Conservation (phyloP, 768 basidiomycete species). For the Clitopilus hobsonii region DNA sequence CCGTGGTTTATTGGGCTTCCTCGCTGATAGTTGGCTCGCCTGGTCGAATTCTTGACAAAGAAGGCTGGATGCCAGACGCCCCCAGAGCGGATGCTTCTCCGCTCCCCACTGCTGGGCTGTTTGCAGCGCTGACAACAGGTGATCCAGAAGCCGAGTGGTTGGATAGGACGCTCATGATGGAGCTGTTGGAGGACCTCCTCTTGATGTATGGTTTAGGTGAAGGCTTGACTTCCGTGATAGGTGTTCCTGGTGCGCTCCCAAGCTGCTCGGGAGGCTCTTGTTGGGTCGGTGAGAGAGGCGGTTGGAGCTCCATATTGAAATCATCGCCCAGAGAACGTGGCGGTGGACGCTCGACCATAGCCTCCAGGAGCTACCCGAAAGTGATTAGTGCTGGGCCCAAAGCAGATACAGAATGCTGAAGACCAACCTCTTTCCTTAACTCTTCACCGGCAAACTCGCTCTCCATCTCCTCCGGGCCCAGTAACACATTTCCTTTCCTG, state of each 20-base stretch:
- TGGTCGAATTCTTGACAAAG: neutral
- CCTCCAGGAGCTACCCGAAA: slow-evolving; percentile 62
- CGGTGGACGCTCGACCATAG: slow-evolving; percentile 82
- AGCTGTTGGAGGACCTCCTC: slow-evolving; percentile 47
- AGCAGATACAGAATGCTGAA: slow-evolving; percentile 4
- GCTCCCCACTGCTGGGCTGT: neutral
- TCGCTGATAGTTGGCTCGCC: neutral
- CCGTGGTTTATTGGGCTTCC: neutral
- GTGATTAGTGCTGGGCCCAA: too few species aligned
- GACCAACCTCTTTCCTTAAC: slow-evolving; percentile 67
- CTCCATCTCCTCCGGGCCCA: slow-evolving; percentile 85
- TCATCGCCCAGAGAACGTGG: slow-evolving; percentile 68
- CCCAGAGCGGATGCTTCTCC: neutral
- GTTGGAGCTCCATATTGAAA: slow-evolving; percentile 36
- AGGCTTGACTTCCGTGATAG: slow-evolving; percentile 31
- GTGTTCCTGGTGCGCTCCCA: slow-evolving; percentile 21
- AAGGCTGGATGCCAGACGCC: neutral
- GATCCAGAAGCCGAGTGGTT: neutral
- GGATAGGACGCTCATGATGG: slow-evolving; percentile 27
- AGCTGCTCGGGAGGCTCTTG: slow-evolving; percentile 16
- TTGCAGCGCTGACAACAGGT: neutral
- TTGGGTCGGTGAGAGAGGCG: slow-evolving; percentile 3
- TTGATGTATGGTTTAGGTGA: slow-evolving; percentile 57
- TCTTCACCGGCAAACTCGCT: slow-evolving; percentile 88
- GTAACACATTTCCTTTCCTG: slow-evolving; percentile 78